Evolutionary conservation across 78 protist genomes (phyloP).

Genomic region (Tieghemostelium lacteum): DNA sequence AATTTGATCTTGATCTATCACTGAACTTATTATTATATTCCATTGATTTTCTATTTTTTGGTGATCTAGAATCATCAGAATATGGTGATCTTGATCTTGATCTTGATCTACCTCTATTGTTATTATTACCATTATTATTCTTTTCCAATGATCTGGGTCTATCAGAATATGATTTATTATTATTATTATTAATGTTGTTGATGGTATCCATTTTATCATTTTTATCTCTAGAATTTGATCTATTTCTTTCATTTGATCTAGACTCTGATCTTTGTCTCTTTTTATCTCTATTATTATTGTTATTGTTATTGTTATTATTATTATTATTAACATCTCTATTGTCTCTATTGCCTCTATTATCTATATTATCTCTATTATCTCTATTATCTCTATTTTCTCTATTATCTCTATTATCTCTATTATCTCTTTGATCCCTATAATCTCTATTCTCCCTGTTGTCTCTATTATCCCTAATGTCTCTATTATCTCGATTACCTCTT

Average conservation of each 20-base stretch:
- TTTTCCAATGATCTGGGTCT: neutral
- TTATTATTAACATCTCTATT: neutral
- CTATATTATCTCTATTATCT: neutral
- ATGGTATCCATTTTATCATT: neutral
- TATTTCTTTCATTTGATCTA: neutral
- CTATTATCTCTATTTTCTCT: neutral
- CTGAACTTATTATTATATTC: neutral
- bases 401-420: neutral
- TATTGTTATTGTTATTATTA: neutral
- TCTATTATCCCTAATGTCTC: neutral
- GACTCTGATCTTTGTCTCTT: slow-evolving; percentile 8
- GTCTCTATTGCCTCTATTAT: neutral
- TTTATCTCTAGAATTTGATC: neutral
- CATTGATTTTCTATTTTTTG: neutral
- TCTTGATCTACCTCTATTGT: neutral
- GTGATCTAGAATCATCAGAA: neutral
- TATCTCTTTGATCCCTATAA: neutral
- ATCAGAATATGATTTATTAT: neutral
- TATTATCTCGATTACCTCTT: neutral
- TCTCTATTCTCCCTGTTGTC: neutral
- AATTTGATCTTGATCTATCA: neutral
- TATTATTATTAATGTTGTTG: neutral
- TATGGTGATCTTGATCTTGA: neutral
- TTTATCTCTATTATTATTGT: neutral
- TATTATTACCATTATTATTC: neutral